Evolutionary conservation across 2,329 filamentous ascomycete species (phyloP).

Genomic region (Xylariaceae sp.): DNA sequence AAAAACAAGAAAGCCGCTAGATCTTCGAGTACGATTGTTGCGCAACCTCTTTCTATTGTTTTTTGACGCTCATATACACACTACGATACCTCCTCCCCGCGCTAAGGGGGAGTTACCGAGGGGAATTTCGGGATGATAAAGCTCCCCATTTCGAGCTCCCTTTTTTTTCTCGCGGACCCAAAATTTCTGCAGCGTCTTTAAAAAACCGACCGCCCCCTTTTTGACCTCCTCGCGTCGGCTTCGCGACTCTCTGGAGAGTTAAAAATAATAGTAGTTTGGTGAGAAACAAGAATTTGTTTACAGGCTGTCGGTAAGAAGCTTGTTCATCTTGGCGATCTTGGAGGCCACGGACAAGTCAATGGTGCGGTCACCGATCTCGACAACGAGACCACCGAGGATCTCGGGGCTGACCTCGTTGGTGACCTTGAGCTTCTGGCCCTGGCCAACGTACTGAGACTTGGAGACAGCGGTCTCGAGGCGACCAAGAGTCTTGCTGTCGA

Average conservation of each 20-base stretch:
- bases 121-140: constrained; percentile 6
- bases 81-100: constrained; percentile 20
- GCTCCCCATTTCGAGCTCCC: neutral
- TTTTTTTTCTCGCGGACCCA: constrained; percentile 8
- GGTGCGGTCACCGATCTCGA: constrained; percentile 95
- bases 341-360: constrained; percentile 94
- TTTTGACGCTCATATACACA: constrained; percentile 34
- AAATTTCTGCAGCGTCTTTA: constrained; percentile 17
- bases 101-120: constrained; percentile 14
- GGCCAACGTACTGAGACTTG: constrained; percentile 83
- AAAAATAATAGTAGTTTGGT: constrained; percentile 4
- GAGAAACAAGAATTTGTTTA: constrained; percentile 42
- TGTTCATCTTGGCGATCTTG: constrained; percentile 98
- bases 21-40: constrained; percentile 14
- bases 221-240: constrained; percentile 10
- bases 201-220: constrained; percentile 3
- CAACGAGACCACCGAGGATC: constrained; percentile 86
- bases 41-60: constrained; percentile 33
- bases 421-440: constrained; percentile 97
- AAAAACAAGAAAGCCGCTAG: constrained; percentile 19
- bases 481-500: constrained; percentile 80
- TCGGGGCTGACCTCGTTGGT: constrained; percentile 93
- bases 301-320: constrained; percentile 92
- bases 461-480: constrained; percentile 81
- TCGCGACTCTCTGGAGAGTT: constrained; percentile 25